Conservation (phyloP, 73 alveolate species). For the Tetrahymena malaccensis region DNA sequence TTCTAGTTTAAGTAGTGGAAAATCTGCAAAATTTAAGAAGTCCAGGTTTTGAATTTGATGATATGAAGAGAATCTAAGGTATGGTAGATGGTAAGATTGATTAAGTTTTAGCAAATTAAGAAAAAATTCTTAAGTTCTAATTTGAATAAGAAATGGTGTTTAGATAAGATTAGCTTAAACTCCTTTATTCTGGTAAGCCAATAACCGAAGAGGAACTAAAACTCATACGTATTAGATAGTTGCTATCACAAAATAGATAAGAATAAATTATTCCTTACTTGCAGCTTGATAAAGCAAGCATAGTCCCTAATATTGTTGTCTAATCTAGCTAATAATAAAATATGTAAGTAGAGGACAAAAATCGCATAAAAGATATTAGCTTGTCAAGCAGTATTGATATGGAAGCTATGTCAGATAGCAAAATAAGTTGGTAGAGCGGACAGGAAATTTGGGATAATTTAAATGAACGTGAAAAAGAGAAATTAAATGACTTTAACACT, state of each 20-base stretch:
- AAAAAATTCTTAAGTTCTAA: not conserved
- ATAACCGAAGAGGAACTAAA: not conserved
- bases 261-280: not conserved
- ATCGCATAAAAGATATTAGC: not conserved
- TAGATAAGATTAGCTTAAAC: not conserved
- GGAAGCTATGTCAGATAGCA: not conserved
- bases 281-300: not conserved
- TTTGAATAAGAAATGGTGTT: not conserved
- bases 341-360: not conserved
- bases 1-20: not conserved
- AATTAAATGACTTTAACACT: not conserved
- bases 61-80: not conserved
- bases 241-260: not conserved
- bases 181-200: not conserved
- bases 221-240: not conserved
- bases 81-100: not conserved
- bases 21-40: not conserved
- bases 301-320: not conserved
- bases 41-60: not conserved
- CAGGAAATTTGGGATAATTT: not conserved
- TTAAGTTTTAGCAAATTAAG: not conserved
- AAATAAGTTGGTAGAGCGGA: not conserved
- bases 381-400: not conserved
- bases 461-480: not conserved
- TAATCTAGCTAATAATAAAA: not conserved